Percentiles rank a stretch among this genome's conserved stretches.
phyloP scores from a whole-genome alignment of 495 filamentous ascomycete species.

The Talaromyces liani region DNA sequence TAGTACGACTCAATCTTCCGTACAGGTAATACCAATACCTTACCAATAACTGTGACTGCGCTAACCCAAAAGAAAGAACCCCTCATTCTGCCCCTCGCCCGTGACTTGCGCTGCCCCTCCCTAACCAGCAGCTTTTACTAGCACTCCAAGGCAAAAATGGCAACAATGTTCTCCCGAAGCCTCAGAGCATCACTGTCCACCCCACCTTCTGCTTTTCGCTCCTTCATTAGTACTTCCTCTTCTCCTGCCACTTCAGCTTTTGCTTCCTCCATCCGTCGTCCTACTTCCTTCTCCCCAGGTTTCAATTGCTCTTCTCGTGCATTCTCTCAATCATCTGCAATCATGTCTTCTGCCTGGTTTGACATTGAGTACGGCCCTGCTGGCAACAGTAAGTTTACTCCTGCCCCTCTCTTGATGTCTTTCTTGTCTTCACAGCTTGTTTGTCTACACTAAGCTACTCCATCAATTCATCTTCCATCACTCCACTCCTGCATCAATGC shows the following conservation, averaged over 20 bases:
- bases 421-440: too few species aligned
- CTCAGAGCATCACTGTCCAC: slow-evolving; percentile 35
- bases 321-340: slow-evolving; percentile 56
- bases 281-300: slow-evolving; percentile 19
- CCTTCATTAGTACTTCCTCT: slow-evolving; percentile 11
- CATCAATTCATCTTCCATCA: too few species aligned
- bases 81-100: slow-evolving; percentile 7
- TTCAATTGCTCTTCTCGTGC: slow-evolving; percentile 40
- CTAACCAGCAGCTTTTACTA: slow-evolving; percentile 16
- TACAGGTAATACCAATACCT: background rate
- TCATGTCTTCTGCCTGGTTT: slow-evolving; percentile 66
- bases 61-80: background rate
- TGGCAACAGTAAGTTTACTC: slow-evolving; percentile 50
- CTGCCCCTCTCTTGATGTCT: slow-evolving; percentile 9
- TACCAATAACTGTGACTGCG: background rate
- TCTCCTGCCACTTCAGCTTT: slow-evolving; percentile 17
- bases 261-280: slow-evolving; percentile 34
- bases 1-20: background rate
- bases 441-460: too few species aligned
- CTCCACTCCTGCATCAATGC: background rate
- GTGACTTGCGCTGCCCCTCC: slow-evolving; percentile 4
- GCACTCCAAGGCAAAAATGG: slow-evolving; percentile 15
- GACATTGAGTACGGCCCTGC: slow-evolving; percentile 53
- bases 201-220: slow-evolving; percentile 27
- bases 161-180: slow-evolving; percentile 44